Evolutionary conservation across 2,329 filamentous ascomycete genomes (phyloP).

Genomic region (Dactylonectria estremocensis): DNA sequence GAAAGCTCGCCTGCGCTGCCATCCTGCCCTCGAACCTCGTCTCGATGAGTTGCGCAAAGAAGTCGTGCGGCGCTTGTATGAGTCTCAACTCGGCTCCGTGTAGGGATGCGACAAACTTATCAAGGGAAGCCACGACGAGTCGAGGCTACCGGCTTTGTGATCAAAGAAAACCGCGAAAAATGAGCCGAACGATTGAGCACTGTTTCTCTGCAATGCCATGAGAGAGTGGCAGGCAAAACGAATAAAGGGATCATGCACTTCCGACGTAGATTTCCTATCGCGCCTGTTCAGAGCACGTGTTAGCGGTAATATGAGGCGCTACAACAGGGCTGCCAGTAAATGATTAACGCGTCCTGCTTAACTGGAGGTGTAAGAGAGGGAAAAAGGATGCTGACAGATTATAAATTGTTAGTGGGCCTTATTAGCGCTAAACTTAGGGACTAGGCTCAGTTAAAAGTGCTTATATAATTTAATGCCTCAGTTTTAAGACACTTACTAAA

Average conservation of each 20-base stretch:
- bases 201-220: not conserved
- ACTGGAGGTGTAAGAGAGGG: not conserved
- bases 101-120: conserved; percentile 29
- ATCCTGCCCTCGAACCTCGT: conserved; percentile 25
- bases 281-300: not conserved
- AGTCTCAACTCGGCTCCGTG: conserved; percentile 1
- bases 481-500: not conserved
- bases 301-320: not conserved
- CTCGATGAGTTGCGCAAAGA: conserved; percentile 17
- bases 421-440: not conserved
- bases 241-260: too few relatives aligned
- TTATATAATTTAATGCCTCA: not conserved
- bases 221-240: not conserved
- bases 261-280: too few relatives aligned
- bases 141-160: not conserved
- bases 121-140: conserved; percentile 8
- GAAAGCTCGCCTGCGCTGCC: conserved; percentile 24
- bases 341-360: not conserved
- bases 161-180: conserved; percentile 13
- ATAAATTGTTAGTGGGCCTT: conserved; percentile 14
- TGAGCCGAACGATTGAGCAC: not conserved
- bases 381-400: not conserved
- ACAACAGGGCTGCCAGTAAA: not conserved
- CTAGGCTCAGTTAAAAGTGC: not conserved
- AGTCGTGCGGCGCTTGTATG: conserved; percentile 22